Conservation (phyloP, 2,329 filamentous ascomycete species). For the Sporothrix globosa region DNA sequence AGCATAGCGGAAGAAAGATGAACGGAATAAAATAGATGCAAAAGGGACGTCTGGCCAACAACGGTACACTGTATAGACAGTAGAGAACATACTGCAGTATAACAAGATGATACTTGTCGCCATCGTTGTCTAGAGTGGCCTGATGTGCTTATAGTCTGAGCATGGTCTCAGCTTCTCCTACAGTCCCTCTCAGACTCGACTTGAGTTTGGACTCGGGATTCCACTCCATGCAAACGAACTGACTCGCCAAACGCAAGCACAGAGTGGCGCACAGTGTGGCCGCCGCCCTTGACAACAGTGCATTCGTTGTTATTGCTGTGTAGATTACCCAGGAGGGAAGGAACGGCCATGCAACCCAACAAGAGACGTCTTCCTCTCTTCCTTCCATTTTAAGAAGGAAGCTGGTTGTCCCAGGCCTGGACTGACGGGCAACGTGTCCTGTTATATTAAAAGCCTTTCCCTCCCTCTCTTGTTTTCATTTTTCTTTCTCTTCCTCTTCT, state of each 20-base stretch:
- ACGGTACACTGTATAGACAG: not conserved
- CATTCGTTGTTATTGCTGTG: not conserved
- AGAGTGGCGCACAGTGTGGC: not conserved
- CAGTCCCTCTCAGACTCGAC: not conserved
- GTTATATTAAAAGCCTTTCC: not conserved
- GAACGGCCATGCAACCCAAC: not conserved
- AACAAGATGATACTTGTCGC: not conserved
- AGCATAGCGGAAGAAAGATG: not conserved
- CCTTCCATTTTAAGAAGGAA: not conserved
- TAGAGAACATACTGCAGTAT: not conserved
- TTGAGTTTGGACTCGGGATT: not conserved
- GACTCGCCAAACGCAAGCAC: not conserved
- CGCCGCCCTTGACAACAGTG: not conserved
- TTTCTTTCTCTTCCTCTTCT: not conserved
- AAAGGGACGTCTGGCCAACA: no score
- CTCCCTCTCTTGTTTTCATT: not conserved
- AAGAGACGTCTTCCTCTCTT: not conserved
- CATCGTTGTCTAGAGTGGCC: no score
- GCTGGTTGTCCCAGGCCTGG: not conserved
- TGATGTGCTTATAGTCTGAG: no score
- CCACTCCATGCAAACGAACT: not conserved
- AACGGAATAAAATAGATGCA: not conserved
- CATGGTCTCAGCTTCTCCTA: not conserved
- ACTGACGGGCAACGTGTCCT: not conserved
- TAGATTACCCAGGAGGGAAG: not conserved